Percentiles rank a stretch among this genome's conserved stretches.
These are phyloP conservation scores for Ephemerocybe angulata DNA, from an alignment of 768 basidiomycete genomes.

Conservation along the genomic window DNA sequence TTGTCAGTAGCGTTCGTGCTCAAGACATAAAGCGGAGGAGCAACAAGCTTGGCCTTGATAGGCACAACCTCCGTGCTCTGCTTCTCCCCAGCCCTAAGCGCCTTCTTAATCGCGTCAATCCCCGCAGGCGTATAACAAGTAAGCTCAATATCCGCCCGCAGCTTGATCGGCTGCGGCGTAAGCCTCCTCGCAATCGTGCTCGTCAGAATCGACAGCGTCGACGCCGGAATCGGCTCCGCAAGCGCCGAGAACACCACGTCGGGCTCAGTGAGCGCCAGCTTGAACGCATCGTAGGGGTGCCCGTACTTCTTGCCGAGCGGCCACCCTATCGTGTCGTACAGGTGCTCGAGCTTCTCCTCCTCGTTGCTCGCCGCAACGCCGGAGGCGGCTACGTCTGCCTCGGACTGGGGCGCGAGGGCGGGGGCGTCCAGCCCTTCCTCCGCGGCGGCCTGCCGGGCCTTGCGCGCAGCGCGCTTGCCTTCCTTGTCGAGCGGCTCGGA, in stretches of 20 bases:
- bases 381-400: slow-evolving; percentile 35
- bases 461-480: slow-evolving; percentile 40
- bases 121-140: slow-evolving; percentile 95
- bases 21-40: slow-evolving; percentile 93
- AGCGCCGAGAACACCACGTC: slow-evolving; percentile 81
- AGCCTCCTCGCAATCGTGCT: slow-evolving; percentile 89
- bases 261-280: slow-evolving; percentile 74
- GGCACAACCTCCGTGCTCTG: slow-evolving; percentile 87
- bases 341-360: slow-evolving; percentile 74
- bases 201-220: slow-evolving; percentile 62
- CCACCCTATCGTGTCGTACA: slow-evolving; percentile 93
- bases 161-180: slow-evolving; percentile 97
- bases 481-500: slow-evolving; percentile 44
- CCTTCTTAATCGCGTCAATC: slow-evolving; percentile 94
- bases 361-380: slow-evolving; percentile 48
- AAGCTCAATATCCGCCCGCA: slow-evolving; percentile 95
- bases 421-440: slow-evolving; percentile 21
- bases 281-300: slow-evolving; percentile 97
- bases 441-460: slow-evolving; percentile 40
- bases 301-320: slow-evolving; percentile 90
- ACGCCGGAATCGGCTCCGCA: slow-evolving; percentile 48
- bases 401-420: slow-evolving; percentile 24
- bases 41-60: slow-evolving; percentile 95
- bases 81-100: slow-evolving; percentile 83
- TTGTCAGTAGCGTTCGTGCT: slow-evolving; percentile 98